phyloP scores from a whole-genome alignment of 116 monocot genomes.

The Posidonia oceanica region DNA sequence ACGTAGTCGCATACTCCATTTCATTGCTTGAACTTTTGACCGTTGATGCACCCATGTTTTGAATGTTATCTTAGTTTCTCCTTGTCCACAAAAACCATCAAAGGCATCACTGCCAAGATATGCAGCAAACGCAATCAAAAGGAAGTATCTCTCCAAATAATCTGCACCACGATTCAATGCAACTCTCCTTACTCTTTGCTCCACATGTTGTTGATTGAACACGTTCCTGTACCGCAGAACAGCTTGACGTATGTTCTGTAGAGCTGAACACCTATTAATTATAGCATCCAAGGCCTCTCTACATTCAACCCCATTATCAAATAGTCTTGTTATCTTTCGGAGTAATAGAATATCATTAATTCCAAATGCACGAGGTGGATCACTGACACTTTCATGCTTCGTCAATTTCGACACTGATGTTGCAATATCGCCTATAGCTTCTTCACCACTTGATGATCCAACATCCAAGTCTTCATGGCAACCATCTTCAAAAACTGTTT shows the following conservation, averaged over 20 bases:
- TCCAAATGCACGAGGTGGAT: conserved; percentile 48
- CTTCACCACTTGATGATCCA: conserved; percentile 57
- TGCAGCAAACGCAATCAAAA: conserved; percentile 90
- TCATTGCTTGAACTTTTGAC: conserved; percentile 89
- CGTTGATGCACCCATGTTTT: conserved; percentile 91
- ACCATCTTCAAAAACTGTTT: conserved; percentile 25
- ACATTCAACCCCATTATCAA: conserved; percentile 93
- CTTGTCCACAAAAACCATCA: conserved; percentile 96
- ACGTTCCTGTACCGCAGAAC: conserved; percentile 77
- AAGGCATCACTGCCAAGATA: conserved; percentile 97
- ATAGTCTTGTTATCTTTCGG: conserved; percentile 79
- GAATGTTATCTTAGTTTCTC: conserved; percentile 64
- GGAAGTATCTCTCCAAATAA: conserved; percentile 93
- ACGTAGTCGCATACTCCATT: conserved; percentile 93
- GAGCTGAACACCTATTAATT: conserved; percentile 84
- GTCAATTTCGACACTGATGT: conserved; percentile 14
- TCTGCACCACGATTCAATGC: conserved; percentile 94
- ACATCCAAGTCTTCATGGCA: conserved; percentile 27
- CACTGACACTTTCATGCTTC: conserved; percentile 23
- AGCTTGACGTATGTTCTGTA: conserved; percentile 97
- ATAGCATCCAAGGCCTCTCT: conserved; percentile 85
- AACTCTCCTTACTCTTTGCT: conserved; percentile 83
- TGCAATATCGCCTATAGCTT: conserved; percentile 32
- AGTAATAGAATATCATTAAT: conserved; percentile 85
- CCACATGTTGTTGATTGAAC: conserved; percentile 88